These are phyloP conservation scores for Peronosclerospora sorghi DNA, from an alignment of 352 stramenopile genomes.

Conservation along the genomic window DNA sequence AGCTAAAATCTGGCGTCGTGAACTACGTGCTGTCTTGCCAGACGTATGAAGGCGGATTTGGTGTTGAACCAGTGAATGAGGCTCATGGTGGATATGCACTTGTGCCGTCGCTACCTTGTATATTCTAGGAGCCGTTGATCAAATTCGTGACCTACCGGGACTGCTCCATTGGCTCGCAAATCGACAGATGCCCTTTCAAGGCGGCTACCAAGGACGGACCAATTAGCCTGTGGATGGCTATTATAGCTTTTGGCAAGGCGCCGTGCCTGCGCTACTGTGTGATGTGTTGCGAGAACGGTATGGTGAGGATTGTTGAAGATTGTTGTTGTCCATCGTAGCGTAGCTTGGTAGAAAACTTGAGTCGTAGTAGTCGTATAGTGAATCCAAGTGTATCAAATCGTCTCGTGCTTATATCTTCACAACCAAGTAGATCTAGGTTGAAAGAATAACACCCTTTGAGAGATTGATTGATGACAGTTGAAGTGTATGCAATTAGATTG, in stretches of 20 bases:
- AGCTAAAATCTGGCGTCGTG: no score
- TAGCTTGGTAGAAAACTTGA: no score
- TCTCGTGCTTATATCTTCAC: no score
- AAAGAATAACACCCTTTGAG: no score
- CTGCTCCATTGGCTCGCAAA: constrained; percentile 87
- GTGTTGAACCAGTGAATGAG: constrained; percentile 86
- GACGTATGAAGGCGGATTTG: constrained; percentile 96
- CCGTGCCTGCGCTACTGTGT: no score
- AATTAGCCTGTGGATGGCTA: constrained; percentile 99
- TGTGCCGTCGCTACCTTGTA: constrained; percentile 92
- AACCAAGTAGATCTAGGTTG: constrained; percentile 51
- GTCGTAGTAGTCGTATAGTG: no score
- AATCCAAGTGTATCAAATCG: no score
- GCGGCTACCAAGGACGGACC: constrained; percentile 88
- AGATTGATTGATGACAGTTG: no score
- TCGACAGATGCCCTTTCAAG: constrained; percentile 91
- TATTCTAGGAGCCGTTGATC: constrained; percentile 60
- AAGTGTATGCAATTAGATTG: no score
- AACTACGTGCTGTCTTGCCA: constrained; percentile 88
- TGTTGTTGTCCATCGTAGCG: no score
- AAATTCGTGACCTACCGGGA: constrained; percentile 36
- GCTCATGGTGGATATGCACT: constrained; percentile 97
- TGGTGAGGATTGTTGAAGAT: no score
- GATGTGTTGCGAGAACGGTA: no score
- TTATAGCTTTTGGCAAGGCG: constrained; percentile 1